Conservation (phyloP, 1,284 basidiomycete species). For the Ceratobasidium sp. region DNA sequence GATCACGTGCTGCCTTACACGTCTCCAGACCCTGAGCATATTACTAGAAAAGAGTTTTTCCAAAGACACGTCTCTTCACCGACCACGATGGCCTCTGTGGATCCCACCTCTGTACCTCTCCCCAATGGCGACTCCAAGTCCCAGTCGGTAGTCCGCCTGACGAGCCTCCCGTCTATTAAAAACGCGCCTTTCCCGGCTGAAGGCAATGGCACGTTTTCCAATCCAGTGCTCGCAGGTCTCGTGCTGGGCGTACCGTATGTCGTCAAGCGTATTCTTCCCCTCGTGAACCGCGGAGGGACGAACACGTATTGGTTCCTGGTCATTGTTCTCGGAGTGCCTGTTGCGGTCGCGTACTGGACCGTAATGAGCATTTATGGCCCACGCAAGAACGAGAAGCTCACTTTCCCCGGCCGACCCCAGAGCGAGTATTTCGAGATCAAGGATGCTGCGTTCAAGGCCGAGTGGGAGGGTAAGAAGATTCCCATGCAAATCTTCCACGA, state of each 20-base stretch:
- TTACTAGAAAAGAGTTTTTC: conserved; percentile 9
- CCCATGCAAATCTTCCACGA: conserved; percentile 99
- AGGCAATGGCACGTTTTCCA: conserved; percentile 84
- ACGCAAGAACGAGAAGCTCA: conserved; percentile 86
- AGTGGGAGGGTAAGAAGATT: conserved; percentile 87
- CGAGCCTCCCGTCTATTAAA: conserved; percentile 64
- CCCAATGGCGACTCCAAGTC: conserved; percentile 4
- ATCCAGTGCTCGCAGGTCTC: conserved; percentile 77
- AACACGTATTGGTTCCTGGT: conserved; percentile 87
- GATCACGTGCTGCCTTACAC: too few species aligned
- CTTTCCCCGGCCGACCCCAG: conserved; percentile 84
- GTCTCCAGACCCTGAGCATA: conserved; percentile 18
- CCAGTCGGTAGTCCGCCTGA: conserved; percentile 41
- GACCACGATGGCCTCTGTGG: conserved; percentile 19
- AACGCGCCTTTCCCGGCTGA: conserved; percentile 89
- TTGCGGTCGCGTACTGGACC: conserved; percentile 89
- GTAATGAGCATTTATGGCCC: conserved; percentile 82
- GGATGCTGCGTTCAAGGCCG: conserved; percentile 77
- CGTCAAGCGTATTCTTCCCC: conserved; percentile 77
- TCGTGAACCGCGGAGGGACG: conserved; percentile 78
- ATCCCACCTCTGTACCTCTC: conserved; percentile 26
- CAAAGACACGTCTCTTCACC: not conserved
- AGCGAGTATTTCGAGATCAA: conserved; percentile 92
- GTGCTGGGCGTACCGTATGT: conserved; percentile 81
- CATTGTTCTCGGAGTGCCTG: conserved; percentile 75